Percentiles rank a stretch among this genome's conserved stretches.
Conservation (phyloP, 2,329 filamentous ascomycete genomes). For the Fusarium chuoi region DNA sequence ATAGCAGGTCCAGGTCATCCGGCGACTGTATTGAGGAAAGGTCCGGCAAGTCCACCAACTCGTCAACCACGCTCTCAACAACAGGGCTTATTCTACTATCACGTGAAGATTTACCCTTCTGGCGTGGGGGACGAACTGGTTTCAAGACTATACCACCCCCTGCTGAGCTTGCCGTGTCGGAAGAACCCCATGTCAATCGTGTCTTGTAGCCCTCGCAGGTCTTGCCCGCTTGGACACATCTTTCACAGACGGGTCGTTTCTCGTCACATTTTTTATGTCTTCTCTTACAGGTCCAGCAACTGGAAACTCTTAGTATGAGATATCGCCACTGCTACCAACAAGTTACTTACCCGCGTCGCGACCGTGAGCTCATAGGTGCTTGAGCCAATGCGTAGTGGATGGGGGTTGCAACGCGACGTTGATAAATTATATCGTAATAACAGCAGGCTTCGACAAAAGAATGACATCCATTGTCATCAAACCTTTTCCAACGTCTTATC, state of each 20-base stretch:
- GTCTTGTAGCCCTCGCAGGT: constrained; percentile 26
- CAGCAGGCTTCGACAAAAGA: background rate
- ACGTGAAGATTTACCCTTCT: background rate
- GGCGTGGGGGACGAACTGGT: background rate
- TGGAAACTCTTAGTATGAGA: background rate
- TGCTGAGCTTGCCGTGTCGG: background rate
- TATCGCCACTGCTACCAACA: background rate
- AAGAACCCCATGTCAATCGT: constrained; percentile 19
- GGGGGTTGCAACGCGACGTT: background rate
- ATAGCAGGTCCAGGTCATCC: background rate
- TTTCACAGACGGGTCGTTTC: constrained; percentile 7
- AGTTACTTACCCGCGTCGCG: background rate
- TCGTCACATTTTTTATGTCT: constrained; percentile 32
- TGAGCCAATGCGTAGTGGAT: background rate
- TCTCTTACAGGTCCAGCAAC: constrained; percentile 31
- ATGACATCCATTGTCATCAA: background rate
- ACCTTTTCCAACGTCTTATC: background rate
- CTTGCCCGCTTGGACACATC: constrained; percentile 20
- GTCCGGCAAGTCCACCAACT: background rate
- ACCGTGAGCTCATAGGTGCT: background rate
- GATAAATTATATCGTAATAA: background rate
- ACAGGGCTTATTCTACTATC: no score
- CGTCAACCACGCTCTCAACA: background rate
- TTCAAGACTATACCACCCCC: constrained; percentile 10
- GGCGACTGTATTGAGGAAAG: background rate